Percentiles rank a stretch among this genome's conserved stretches.
These are phyloP conservation scores for Magnaporthiopsis rhizophila DNA, from an alignment of 2,329 filamentous ascomycete species.

Conservation along the genomic window DNA sequence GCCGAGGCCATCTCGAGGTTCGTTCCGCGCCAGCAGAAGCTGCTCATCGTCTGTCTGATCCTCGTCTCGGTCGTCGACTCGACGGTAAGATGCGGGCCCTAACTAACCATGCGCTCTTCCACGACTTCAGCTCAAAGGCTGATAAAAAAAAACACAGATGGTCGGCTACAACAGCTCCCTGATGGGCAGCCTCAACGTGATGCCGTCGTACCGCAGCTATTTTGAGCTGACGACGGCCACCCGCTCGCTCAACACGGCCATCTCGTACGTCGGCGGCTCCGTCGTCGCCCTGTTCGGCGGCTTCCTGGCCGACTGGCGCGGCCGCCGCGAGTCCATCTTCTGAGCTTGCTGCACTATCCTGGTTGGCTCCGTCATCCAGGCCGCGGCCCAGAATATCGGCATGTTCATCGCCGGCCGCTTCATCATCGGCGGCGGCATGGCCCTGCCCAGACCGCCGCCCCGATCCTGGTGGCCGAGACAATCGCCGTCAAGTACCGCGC, in stretches of 20 bases:
- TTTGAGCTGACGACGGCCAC: conserved; percentile 25
- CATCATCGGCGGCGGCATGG: conserved; percentile 18
- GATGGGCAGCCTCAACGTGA: conserved; percentile 27
- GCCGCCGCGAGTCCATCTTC: conserved; percentile 18
- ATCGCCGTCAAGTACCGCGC: conserved; percentile 11
- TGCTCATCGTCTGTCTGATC: conserved; percentile 2
- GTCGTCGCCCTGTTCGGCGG: conserved; percentile 15
- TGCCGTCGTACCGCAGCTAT: conserved; percentile 24
- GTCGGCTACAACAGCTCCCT: conserved; percentile 24
- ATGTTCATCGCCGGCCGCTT: conserved; percentile 20
- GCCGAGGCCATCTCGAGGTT: neutral
- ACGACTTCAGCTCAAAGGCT: neutral
- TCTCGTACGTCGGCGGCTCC: conserved; percentile 19
- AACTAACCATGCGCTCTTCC: too few species aligned
- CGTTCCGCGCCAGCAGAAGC: conserved; percentile 1
- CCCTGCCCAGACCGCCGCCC: conserved; percentile 13
- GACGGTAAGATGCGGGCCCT: neutral
- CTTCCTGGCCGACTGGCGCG: conserved; percentile 17
- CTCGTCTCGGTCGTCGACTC: conserved; percentile 2
- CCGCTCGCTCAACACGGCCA: conserved; percentile 22
- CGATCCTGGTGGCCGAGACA: conserved; percentile 14
- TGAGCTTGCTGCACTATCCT: conserved; percentile 14
- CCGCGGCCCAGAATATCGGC: conserved; percentile 17
- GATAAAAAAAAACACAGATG: neutral
- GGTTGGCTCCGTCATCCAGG: conserved; percentile 16